Evolutionary conservation across 192 early-diverging fungal species (phyloP).

Genomic region (Cladochytrium replicatum): DNA sequence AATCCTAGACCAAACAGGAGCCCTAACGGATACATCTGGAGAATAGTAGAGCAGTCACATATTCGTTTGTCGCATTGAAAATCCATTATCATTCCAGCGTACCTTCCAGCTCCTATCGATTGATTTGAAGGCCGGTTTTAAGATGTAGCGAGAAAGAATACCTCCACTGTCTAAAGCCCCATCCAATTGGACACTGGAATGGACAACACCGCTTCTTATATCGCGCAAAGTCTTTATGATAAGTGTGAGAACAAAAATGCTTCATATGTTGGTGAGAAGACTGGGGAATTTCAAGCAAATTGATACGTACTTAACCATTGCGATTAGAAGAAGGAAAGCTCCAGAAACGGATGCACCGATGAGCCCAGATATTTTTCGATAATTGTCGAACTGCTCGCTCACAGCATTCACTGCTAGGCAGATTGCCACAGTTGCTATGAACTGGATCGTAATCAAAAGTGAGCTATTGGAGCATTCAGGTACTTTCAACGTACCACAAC

Average conservation of each 20-base stretch:
- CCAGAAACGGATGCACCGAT: conserved; percentile 52
- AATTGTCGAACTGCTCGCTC: conserved; percentile 27
- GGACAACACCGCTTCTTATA: not conserved
- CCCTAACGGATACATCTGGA: conserved; percentile 30
- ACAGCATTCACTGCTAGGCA: conserved; percentile 35
- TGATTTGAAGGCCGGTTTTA: not conserved
- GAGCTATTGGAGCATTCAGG: not conserved
- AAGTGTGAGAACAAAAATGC: not conserved
- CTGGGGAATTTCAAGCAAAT: no score
- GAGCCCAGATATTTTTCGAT: conserved; percentile 33
- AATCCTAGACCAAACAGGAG: conserved; percentile 61
- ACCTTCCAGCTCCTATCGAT: not conserved
- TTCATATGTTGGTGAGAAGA: no score
- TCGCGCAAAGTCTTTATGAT: not conserved
- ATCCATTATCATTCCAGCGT: no score
- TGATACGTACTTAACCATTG: conserved; percentile 37
- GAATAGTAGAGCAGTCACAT: no score
- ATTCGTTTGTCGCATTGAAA: no score
- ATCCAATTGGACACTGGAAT: not conserved
- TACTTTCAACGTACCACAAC: conserved; percentile 46
- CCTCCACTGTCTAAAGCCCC: not conserved
- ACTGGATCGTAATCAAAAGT: not conserved
- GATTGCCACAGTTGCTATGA: conserved; percentile 34
- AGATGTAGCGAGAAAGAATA: not conserved
- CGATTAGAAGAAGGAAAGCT: conserved; percentile 51